Conservation (phyloP, 1,284 basidiomycete species). For the Ustilago sp. region DNA sequence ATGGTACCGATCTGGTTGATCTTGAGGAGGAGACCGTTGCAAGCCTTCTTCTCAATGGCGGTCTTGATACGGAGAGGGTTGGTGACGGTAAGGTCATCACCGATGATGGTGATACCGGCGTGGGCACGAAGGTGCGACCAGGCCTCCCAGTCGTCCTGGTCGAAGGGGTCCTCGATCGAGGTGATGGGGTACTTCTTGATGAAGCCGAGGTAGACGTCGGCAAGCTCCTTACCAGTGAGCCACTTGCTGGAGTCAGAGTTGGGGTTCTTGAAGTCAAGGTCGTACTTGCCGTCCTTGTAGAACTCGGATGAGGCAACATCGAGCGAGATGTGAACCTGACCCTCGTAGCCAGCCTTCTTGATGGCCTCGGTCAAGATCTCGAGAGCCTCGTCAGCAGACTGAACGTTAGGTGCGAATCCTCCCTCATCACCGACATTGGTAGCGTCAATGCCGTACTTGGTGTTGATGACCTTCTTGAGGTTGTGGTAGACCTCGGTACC, state of each 20-base stretch:
- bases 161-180: conserved; percentile 99
- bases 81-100: conserved; percentile 98
- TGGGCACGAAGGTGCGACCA: conserved; percentile 86
- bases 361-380: conserved; percentile 96
- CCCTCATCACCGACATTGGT: conserved; percentile 99
- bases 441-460: conserved; percentile 99
- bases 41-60: conserved; percentile 99
- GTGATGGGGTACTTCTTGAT: conserved; percentile 71
- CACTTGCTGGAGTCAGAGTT: conserved; percentile 96
- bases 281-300: conserved; percentile 99
- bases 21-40: conserved; percentile 98
- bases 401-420: conserved; percentile 98
- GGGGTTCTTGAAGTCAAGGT: conserved; percentile 99
- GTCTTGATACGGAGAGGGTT: conserved; percentile 98
- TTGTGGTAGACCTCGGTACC: conserved; percentile 98
- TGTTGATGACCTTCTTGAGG: conserved; percentile 98
- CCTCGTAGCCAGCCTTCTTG: conserved; percentile 96
- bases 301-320: conserved; percentile 99
- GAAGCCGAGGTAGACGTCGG: conserved; percentile 84
- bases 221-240: conserved; percentile 92
- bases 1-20: conserved; percentile 96
- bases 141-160: conserved; percentile 99
- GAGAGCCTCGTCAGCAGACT: conserved; percentile 95
- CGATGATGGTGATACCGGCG: conserved; percentile 80
- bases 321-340: conserved; percentile 98